phyloP scores from a whole-genome alignment of 2,329 filamentous ascomycete species.

The Fusarium sp. region DNA sequence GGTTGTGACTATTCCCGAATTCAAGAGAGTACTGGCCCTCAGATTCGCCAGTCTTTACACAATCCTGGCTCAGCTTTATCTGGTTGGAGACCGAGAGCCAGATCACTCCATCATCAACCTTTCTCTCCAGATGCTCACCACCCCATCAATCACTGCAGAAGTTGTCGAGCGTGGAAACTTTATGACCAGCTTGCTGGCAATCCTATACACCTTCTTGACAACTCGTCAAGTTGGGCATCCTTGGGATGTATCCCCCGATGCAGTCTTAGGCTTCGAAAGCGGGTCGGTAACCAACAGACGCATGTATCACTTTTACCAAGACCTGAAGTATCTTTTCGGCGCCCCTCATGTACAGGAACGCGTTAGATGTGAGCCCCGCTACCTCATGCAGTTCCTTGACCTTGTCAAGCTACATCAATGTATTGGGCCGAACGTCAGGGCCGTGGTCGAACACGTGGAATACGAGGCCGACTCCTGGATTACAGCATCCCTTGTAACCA shows the following conservation, averaged over 20 bases:
- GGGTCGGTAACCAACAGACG: conserved; percentile 94
- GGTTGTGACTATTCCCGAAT: conserved; percentile 92
- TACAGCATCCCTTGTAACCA: conserved; percentile 89
- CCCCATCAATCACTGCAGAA: conserved; percentile 94
- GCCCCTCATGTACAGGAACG: conserved; percentile 88
- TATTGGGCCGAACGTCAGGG: conserved; percentile 91
- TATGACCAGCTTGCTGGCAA: conserved; percentile 91
- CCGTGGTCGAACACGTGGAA: conserved; percentile 94
- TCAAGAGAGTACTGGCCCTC: conserved; percentile 91
- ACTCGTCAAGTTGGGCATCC: conserved; percentile 95
- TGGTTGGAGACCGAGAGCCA: conserved; percentile 94
- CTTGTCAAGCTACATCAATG: conserved; percentile 96
- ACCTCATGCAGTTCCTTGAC: conserved; percentile 93
- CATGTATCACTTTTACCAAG: conserved; percentile 97
- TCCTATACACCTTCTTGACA: conserved; percentile 96
- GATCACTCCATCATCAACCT: conserved; percentile 99
- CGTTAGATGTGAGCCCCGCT: conserved; percentile 82
- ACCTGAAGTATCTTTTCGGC: conserved; percentile 88
- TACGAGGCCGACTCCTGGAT: conserved; percentile 99
- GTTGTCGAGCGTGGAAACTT: conserved; percentile 96
- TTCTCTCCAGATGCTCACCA: conserved; percentile 94
- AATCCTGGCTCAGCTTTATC: conserved; percentile 88
- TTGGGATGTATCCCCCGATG: conserved; percentile 84
- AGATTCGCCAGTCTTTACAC: conserved; percentile 97
- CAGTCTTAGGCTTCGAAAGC: conserved; percentile 89